These are phyloP conservation scores for Apiotrichum veenhuisii DNA, from an alignment of 1,284 basidiomycete genomes.

Conservation along the genomic window DNA sequence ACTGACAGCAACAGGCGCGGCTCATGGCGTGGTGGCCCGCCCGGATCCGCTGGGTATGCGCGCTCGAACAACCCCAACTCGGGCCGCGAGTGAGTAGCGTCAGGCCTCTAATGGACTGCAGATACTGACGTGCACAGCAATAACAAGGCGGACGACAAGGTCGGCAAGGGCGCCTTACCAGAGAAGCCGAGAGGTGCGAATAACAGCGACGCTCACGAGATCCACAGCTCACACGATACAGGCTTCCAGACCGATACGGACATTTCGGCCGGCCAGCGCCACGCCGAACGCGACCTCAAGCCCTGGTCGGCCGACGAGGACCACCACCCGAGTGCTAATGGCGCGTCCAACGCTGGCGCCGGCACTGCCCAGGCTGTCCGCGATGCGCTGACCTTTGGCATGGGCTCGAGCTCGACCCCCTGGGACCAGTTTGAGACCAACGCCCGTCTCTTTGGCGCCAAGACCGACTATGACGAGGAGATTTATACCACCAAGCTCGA, in stretches of 20 bases:
- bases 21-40: constrained; percentile 41
- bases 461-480: constrained; percentile 88
- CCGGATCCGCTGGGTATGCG: constrained; percentile 26
- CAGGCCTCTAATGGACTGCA: not conserved
- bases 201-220: not conserved
- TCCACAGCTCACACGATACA: constrained; percentile 32
- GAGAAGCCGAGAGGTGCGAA: constrained; percentile 20
- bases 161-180: constrained; percentile 11
- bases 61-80: constrained; percentile 1
- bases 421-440: constrained; percentile 99
- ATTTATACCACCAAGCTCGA: constrained; percentile 94
- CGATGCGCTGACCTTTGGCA: constrained; percentile 45
- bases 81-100: constrained; percentile 1
- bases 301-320: constrained; percentile 62
- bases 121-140: not conserved
- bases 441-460: constrained; percentile 88
- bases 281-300: constrained; percentile 70
- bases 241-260: constrained; percentile 87
- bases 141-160: constrained; percentile 12
- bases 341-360: constrained; percentile 24
- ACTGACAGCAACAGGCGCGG: constrained; percentile 29
- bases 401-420: constrained; percentile 29
- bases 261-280: constrained; percentile 58
- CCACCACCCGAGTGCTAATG: constrained; percentile 21
- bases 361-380: constrained; percentile 12